Evolutionary conservation across 768 basidiomycete genomes (phyloP).

Genomic region (Cubamyces lactineus): DNA sequence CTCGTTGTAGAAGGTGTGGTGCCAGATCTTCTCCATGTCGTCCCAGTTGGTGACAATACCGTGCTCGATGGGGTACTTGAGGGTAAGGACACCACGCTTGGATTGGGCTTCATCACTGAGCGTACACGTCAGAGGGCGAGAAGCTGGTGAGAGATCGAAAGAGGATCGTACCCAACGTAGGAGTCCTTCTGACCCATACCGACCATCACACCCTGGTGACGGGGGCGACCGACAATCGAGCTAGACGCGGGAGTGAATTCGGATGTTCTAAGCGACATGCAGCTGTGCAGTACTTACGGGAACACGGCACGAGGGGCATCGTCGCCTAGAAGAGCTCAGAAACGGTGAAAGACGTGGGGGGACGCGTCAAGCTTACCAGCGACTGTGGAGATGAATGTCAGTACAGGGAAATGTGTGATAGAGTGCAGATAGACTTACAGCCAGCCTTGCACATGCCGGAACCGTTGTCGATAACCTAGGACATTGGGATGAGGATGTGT

Average conservation of each 20-base stretch:
- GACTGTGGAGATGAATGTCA: constrained; percentile 83
- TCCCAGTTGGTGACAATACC: constrained; percentile 79
- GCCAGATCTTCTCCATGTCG: constrained; percentile 79
- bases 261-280: background rate
- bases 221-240: constrained; percentile 73
- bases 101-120: constrained; percentile 70
- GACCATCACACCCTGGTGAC: constrained; percentile 77
- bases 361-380: constrained; percentile 31
- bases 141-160: background rate
- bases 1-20: constrained; percentile 87
- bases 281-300: constrained; percentile 63
- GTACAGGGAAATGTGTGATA: constrained; percentile 56
- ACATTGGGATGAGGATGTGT: constrained; percentile 4
- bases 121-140: constrained; percentile 7
- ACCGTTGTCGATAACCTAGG: constrained; percentile 86
- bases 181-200: constrained; percentile 81
- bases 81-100: constrained; percentile 72
- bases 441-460: constrained; percentile 99
- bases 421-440: constrained; percentile 57
- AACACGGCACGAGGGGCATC: constrained; percentile 98
- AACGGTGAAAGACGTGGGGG: background rate
- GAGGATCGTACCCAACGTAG: constrained; percentile 59
- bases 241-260: constrained; percentile 29
- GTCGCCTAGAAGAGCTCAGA: constrained; percentile 59
- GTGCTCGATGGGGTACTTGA: constrained; percentile 74